Base-by-base conservation (phyloP, 805 yeast species). In the Yarrowia sp. region DNA sequence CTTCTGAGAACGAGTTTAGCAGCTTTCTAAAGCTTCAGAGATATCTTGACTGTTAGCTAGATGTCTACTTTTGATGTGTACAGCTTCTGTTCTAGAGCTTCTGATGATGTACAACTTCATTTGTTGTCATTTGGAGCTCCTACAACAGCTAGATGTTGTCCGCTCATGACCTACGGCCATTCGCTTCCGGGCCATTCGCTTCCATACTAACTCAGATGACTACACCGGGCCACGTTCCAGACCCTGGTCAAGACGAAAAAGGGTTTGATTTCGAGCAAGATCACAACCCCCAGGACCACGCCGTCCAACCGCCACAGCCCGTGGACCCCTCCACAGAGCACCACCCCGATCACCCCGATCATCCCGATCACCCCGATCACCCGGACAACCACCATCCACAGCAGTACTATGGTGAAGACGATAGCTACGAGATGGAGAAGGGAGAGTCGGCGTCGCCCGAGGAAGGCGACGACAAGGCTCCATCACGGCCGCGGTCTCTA, bases 371-470 rank as follows among this genome's bases (percentile, higher is more conserved):
- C 20, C 4, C 5, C n/a, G 55, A 50, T 24, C 30, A 24, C 30
- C 30, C 30, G 12, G n/a, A 52, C 42, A 33, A 50, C 30, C 40
- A 50, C 55, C 40, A 53, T 4, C 60, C 61, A 55, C 61, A 55
- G 20, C 46, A 39, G 20, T 55, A 55, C 46, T 55, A 55, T 19
- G 61, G 61, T 3, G 61, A 55, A 10, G 61, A 55, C 15, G 61
- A 55, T 15, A 55, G 61, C 46, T 55, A 55, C 24, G 61, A 55
- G 46, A 55, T 55, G 61, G 61, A 55, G n/a, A 55, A 55, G 61
- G 46, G 61, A 19, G 61, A 55, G 43, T 38, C 58, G 6, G 46
- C 34, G 15, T 55, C 61, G 7, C 61, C 61, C 36, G 61, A 55
- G 19, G 61, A 39, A 5, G 20, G 39, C 44, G 58, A 52, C 19